Base-by-base conservation (phyloP, 2,329 filamentous ascomycete species). In the Diaporthe australafricana region DNA sequence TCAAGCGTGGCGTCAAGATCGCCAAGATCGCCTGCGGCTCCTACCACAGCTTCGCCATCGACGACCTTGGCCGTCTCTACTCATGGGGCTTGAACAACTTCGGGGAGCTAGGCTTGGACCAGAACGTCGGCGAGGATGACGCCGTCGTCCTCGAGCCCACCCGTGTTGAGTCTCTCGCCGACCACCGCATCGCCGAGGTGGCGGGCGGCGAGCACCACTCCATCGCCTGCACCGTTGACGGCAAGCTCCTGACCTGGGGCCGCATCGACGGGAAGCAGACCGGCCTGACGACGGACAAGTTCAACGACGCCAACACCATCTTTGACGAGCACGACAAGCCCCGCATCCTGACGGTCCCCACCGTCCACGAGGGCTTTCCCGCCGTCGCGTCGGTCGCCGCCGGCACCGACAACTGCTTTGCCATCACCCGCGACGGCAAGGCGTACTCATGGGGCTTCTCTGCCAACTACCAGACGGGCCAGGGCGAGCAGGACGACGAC, bases 81-180 rank as follows among this genome's bases (percentile, higher is more conserved):
- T 89, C 91, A 0, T 97, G 94, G 94, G 94, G 95, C 30, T 85
- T 96, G 38, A 97, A 97, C 87, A 95, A 93, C 82, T 97, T 93
- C 81, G 93, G 92, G 74, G 92, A 97, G 83, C 93, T 93, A 20
- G 94, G 92, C 72, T 76, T 80, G 72, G 84, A 86, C 20, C 87
- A 89, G 53, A 86, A 87, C 68, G 90, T 89, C 17, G 92, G 91
- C 40, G 89, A 92, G 71, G 90, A 92, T 67, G 90, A 92, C 75
- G 92, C 92, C 42, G 90, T 92, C 73, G 88, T 97, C 65, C 87
- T 93, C n/a, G 88, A 89, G 75, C 93, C 94, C 3, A 89, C 88
- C 52, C 84, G 92, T 66, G 89, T 98, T 32, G 83, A 89, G 11
- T 87, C 87, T 8, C 87, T 98, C 11, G 85, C 86, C 35, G 87